Evolutionary conservation across 2,329 filamentous ascomycete species (phyloP).

Genomic region (Aspergillus neoniger): DNA sequence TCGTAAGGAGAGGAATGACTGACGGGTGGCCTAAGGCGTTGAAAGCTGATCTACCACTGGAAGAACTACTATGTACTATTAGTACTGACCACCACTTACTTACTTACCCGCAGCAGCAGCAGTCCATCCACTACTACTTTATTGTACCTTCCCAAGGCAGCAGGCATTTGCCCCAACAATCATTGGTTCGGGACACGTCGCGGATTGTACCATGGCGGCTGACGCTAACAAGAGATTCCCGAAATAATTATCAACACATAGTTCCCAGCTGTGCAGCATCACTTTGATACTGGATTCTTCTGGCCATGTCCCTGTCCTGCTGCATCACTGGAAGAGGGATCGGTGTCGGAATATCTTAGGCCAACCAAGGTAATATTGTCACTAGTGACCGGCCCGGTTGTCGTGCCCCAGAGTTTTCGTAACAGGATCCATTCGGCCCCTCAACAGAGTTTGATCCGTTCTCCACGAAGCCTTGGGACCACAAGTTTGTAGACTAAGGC

Average conservation of each 20-base stretch:
- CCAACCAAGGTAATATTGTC: conserved; percentile 3
- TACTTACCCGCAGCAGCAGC: not conserved
- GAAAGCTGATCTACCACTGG: conserved; percentile 1
- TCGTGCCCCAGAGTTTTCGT: conserved; percentile 27
- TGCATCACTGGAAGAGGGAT: not conserved
- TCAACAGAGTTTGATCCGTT: conserved; percentile 15
- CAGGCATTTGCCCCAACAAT: conserved; percentile 1
- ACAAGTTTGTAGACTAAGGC: not conserved
- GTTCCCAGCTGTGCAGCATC: not conserved
- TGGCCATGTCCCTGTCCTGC: not conserved
- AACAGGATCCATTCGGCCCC: conserved; percentile 22
- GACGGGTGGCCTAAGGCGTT: not conserved
- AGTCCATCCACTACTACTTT: no score
- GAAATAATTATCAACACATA: conserved; percentile 2
- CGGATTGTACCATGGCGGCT: conserved; percentile 1
- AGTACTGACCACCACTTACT: not conserved
- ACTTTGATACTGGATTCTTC: not conserved
- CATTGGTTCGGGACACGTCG: conserved; percentile 3
- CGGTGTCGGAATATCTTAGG: conserved; percentile 13
- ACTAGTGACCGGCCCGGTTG: conserved; percentile 20
- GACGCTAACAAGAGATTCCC: not conserved
- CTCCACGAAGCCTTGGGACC: conserved; percentile 21
- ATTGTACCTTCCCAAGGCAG: not conserved
- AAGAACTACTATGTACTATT: not conserved
- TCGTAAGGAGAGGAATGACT: not conserved